Evolutionary conservation across 208 protist genomes (phyloP).

Genomic region (Trypanosomatidae sp.): DNA sequence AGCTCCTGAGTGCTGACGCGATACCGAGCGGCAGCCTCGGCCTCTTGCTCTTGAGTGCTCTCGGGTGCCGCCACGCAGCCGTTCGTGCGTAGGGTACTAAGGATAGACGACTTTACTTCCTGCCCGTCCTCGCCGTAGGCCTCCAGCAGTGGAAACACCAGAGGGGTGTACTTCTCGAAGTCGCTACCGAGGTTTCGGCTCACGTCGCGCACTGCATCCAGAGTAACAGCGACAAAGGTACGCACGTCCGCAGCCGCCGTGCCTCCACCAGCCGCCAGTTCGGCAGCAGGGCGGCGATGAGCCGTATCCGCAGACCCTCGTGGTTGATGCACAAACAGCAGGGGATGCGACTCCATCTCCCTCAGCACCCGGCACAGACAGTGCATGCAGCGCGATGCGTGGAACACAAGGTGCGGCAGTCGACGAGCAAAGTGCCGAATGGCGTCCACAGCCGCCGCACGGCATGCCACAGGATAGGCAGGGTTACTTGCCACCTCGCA

Average conservation of each 20-base stretch:
- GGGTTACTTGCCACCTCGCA: slow-evolving; percentile 74
- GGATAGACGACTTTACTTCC: slow-evolving; percentile 40
- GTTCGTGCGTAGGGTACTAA: slow-evolving; percentile 34
- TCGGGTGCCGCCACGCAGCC: slow-evolving; percentile 47
- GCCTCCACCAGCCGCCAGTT: background rate
- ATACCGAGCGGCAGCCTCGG: slow-evolving; percentile 35
- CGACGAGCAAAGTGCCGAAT: slow-evolving; percentile 72
- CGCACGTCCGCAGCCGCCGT: slow-evolving; percentile 17
- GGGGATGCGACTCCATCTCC: slow-evolving; percentile 40
- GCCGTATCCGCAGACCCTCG: background rate
- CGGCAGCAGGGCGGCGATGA: background rate
- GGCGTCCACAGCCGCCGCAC: slow-evolving; percentile 56
- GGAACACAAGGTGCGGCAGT: slow-evolving; percentile 61
- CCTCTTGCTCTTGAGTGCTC: slow-evolving; percentile 18
- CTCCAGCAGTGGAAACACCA: slow-evolving; percentile 74
- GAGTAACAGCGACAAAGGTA: slow-evolving; percentile 58
- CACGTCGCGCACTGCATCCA: slow-evolving; percentile 66
- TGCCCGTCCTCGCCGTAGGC: slow-evolving; percentile 53
- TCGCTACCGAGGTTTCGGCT: slow-evolving; percentile 74
- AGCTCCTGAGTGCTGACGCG: slow-evolving; percentile 32
- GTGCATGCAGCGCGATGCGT: slow-evolving; percentile 81
- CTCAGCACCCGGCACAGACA: slow-evolving; percentile 79
- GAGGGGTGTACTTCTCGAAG: slow-evolving; percentile 80
- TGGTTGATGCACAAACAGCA: slow-evolving; percentile 6
- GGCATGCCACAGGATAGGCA: slow-evolving; percentile 48